phyloP scores from a whole-genome alignment of 495 filamentous ascomycete species.

The Thermothielavioides terrestris region DNA sequence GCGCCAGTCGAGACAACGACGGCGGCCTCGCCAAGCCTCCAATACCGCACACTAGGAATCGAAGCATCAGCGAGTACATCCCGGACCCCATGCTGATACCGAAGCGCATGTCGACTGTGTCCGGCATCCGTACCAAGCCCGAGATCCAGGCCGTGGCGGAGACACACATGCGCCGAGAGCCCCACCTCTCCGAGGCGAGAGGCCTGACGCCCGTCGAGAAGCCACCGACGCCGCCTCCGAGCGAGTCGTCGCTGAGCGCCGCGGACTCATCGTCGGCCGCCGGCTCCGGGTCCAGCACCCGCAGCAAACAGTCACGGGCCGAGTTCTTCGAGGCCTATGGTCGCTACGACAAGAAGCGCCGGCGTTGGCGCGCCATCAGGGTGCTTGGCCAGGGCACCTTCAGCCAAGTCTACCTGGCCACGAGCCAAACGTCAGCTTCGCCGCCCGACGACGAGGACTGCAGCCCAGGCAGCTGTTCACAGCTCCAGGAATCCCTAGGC shows the following conservation, averaged over 20 bases:
- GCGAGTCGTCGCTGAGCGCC: constrained; percentile 47
- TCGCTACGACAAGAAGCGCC: constrained; percentile 46
- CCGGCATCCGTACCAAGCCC: constrained; percentile 43
- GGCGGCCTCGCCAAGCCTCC: constrained; percentile 27
- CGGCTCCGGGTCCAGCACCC: constrained; percentile 20
- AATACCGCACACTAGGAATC: constrained; percentile 46
- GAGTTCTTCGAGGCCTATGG: constrained; percentile 57
- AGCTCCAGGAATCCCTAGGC: constrained; percentile 19
- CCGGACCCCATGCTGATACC: constrained; percentile 59
- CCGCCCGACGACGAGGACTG: constrained; percentile 37
- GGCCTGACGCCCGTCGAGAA: constrained; percentile 55
- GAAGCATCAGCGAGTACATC: constrained; percentile 81
- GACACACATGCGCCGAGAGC: constrained; percentile 62
- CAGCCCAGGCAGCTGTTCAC: constrained; percentile 6
- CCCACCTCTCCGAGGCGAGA: constrained; percentile 67
- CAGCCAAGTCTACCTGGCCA: constrained; percentile 85
- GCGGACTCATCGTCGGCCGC: constrained; percentile 25
- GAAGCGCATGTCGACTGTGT: constrained; percentile 65
- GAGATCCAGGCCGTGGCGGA: constrained; percentile 43
- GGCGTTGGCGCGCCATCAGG: constrained; percentile 67
- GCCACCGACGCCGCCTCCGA: constrained; percentile 67
- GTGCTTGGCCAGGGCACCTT: constrained; percentile 89
- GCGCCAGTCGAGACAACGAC: constrained; percentile 29
- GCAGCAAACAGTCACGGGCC: constrained; percentile 31
- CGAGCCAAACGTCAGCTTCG: constrained; percentile 39